Percentiles rank a stretch among this genome's conserved stretches.
Conservation (phyloP, 106 monocot genomes). For the Acanthochlamys bracteata region DNA sequence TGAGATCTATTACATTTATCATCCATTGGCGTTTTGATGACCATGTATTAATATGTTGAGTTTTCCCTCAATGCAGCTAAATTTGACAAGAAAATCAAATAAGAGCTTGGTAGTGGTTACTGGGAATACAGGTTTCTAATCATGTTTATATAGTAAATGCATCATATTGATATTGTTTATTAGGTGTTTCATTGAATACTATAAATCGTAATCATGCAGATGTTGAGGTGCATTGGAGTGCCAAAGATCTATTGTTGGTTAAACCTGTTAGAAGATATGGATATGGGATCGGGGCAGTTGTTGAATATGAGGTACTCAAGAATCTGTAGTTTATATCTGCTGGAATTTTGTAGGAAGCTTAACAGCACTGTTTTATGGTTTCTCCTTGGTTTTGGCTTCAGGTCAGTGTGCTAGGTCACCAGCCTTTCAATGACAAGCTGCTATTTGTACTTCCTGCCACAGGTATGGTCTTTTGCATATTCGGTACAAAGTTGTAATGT, state of each 20-base stretch:
- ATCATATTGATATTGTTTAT: not conserved
- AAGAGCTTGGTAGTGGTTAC: slow-evolving; percentile 42
- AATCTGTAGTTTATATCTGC: slow-evolving; percentile 2
- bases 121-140: slow-evolving; percentile 70
- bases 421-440: slow-evolving; percentile 56
- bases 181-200: not conserved
- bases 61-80: slow-evolving; percentile 42
- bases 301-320: slow-evolving; percentile 53
- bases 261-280: slow-evolving; percentile 28
- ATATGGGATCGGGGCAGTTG: slow-evolving; percentile 29
- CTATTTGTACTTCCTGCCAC: slow-evolving; percentile 65
- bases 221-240: slow-evolving; percentile 69
- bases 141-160: not conserved
- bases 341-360: not conserved
- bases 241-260: slow-evolving; percentile 43
- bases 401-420: slow-evolving; percentile 44
- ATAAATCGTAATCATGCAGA: slow-evolving; percentile 32
- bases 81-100: slow-evolving; percentile 52
- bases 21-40: not conserved
- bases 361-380: not conserved
- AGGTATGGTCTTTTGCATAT: slow-evolving; percentile 31
- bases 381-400: slow-evolving; percentile 17
- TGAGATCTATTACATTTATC: not conserved
- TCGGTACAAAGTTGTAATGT: not conserved
- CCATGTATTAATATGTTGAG: not conserved